Evolutionary conservation across 345 rosid genomes (phyloP), one percentile per base, ranked within the genome.

Genomic region (Eucalyptus shirleyi): DNA sequence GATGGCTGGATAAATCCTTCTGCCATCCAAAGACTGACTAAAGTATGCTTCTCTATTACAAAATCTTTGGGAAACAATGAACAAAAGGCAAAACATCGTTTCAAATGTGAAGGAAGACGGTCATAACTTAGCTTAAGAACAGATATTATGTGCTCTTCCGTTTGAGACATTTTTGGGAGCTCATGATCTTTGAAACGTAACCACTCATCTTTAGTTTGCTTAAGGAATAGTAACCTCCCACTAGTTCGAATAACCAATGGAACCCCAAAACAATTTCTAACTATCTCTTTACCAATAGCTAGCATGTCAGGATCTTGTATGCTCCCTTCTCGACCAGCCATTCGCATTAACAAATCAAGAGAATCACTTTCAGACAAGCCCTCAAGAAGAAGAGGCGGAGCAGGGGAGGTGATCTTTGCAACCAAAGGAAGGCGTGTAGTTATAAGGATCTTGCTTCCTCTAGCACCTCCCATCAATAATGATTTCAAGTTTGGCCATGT

Each of bases 171-270:
- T 26, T 60, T 1, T 26, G 28, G 32, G 51, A 42, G 42, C 32
- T 60, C 16, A 24, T 12, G 0, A 24, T 86, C 30, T 13, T 30
- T 17, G 37, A 91, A 72, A 37, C 45, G 8, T 30, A 40, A 40
- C 92, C 93, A 91, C 7, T 88, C 91, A 8, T 37, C 50, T 86
- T 77, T 86, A 2, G 72, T 30, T 19, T 56, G 1, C 14, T 17
- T 45, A 5, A 2, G 7, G 12, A 4, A 26, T 59, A 60, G 37
- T 47, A 59, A 23, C 0, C 86, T 6, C 7, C 86, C 89, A 65
- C 12, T 3, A 8, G 51, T 72, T 59, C 19, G 50, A 42, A 77
- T 0, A 13, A 26, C 24, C n/a, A 88, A 51, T 37, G 89, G 89
- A 34, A 88, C 89, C 2, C 87, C 87, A 8, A 4, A 24, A 8